phyloP scores from a whole-genome alignment of 2,329 filamentous ascomycete species.

The Alternaria gansuensis region DNA sequence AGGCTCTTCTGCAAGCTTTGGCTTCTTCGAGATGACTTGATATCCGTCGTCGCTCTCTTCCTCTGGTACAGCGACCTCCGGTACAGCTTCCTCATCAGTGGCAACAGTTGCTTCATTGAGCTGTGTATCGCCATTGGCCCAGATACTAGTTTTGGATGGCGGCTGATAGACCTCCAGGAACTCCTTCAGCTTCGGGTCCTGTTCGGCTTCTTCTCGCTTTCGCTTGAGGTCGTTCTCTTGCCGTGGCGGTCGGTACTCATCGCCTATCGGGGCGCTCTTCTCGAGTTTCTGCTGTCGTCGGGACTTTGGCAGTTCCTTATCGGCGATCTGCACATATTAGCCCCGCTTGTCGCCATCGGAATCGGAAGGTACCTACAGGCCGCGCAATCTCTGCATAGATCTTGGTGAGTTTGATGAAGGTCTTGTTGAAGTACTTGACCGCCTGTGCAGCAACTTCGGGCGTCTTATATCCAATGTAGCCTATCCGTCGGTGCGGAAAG shows the following conservation, averaged over 20 bases:
- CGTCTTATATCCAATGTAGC: constrained; percentile 92
- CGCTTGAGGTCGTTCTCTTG: constrained; percentile 66
- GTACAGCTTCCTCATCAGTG: constrained; percentile 29
- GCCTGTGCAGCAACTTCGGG: constrained; percentile 81
- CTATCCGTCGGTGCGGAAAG: constrained; percentile 87
- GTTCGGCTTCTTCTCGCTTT: constrained; percentile 66
- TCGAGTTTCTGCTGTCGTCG: constrained; percentile 45
- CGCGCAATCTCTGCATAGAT: constrained; percentile 88
- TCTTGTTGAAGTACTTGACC: constrained; percentile 93
- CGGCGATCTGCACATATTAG: constrained; percentile 48
- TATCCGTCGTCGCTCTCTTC: constrained; percentile 79
- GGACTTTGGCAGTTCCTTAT: constrained; percentile 49
- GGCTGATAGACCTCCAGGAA: constrained; percentile 84
- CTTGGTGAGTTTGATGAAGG: constrained; percentile 95
- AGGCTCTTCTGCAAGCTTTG: constrained; percentile 42
- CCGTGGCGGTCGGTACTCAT: constrained; percentile 40
- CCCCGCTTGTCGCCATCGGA: constrained; percentile 15
- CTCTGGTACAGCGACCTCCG: constrained; percentile 43
- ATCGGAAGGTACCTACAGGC: constrained; percentile 65
- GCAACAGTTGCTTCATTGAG: constrained; percentile 22
- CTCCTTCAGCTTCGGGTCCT: constrained; percentile 84
- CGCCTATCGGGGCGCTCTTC: constrained; percentile 30
- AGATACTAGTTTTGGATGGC: constrained; percentile 69
- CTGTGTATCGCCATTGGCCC: constrained; percentile 63
- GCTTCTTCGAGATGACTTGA: constrained; percentile 66